Percentiles rank a stretch among this genome's conserved stretches.
These are phyloP conservation scores for Fusarium miscanthi DNA, from an alignment of 2,329 filamentous ascomycete genomes.

Conservation along the genomic window DNA sequence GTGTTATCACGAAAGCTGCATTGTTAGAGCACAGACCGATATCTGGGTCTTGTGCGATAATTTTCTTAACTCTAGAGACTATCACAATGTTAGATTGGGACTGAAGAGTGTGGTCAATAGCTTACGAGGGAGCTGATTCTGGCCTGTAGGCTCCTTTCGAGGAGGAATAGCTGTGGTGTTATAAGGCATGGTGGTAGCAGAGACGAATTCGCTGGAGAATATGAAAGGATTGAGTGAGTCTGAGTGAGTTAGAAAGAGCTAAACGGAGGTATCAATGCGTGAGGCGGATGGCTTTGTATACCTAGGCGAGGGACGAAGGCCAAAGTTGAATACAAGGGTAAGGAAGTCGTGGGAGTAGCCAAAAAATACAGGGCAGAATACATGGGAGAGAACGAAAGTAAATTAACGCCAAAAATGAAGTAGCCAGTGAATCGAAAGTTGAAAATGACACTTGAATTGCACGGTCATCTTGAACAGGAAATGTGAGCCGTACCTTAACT, in stretches of 20 bases:
- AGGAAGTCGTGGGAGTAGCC: background rate
- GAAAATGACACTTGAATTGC: background rate
- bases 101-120: constrained; percentile 36
- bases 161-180: constrained; percentile 87
- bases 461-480: background rate
- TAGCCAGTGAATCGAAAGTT: background rate
- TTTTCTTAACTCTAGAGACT: constrained; percentile 97
- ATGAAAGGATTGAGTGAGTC: background rate
- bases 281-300: background rate
- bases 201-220: background rate
- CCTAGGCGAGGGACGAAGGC: background rate
- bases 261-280: background rate
- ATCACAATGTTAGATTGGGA: constrained; percentile 4
- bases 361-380: background rate
- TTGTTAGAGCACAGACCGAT: constrained; percentile 90
- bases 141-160: constrained; percentile 83
- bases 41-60: constrained; percentile 88
- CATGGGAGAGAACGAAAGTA: background rate
- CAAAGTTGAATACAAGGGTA: constrained; percentile 3
- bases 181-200: constrained; percentile 76
- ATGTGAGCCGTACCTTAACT: constrained; percentile 18
- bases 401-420: background rate
- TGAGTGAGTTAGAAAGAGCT: constrained; percentile 6
- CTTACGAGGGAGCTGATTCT: constrained; percentile 86
- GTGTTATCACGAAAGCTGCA: constrained; percentile 91